A percentile compares a stretch with the other conserved stretches of the same genome.
Evolutionary conservation across 129 eudicot genomes (phyloP).

Genomic region (Escallonia rubra): DNA sequence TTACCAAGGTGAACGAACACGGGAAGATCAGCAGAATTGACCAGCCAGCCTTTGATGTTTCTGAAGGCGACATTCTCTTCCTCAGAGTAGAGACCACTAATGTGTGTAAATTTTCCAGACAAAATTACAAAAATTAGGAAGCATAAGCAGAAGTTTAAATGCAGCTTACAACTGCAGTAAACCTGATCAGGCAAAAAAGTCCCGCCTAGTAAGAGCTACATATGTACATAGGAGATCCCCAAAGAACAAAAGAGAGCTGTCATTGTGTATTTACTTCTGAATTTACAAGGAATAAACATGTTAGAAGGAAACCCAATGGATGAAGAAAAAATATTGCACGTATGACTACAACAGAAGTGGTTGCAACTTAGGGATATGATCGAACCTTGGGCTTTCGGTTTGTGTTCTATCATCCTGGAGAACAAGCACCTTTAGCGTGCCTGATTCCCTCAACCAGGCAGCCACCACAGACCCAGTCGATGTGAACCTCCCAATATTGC

Average conservation of each 20-base stretch:
- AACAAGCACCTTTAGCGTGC: conserved; percentile 63
- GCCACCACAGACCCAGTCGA: conserved; percentile 79
- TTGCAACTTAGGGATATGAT: conserved; percentile 33
- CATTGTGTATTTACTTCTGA: conserved; percentile 15
- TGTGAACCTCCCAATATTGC: conserved; percentile 77
- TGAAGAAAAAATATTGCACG: background rate
- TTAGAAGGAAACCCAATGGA: background rate
- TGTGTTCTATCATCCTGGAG: conserved; percentile 76
- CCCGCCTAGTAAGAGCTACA: too few species aligned
- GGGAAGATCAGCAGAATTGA: too few species aligned
- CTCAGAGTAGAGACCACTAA: too few species aligned
- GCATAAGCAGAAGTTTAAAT: too few species aligned
- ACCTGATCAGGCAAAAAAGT: too few species aligned
- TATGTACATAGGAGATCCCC: background rate
- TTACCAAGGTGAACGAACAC: too few species aligned
- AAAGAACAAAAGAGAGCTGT: background rate
- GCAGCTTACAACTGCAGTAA: too few species aligned
- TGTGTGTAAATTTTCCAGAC: too few species aligned
- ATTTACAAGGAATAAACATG: conserved; percentile 26
- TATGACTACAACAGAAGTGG: conserved; percentile 38
- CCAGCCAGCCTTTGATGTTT: too few species aligned
- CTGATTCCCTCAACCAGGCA: conserved; percentile 88
- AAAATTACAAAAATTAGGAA: too few species aligned
- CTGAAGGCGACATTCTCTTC: too few species aligned
- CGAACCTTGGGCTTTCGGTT: conserved; percentile 25